Evolutionary conservation across 208 protist genomes (phyloP).

Genomic region (Sergeia podlipaevii): DNA sequence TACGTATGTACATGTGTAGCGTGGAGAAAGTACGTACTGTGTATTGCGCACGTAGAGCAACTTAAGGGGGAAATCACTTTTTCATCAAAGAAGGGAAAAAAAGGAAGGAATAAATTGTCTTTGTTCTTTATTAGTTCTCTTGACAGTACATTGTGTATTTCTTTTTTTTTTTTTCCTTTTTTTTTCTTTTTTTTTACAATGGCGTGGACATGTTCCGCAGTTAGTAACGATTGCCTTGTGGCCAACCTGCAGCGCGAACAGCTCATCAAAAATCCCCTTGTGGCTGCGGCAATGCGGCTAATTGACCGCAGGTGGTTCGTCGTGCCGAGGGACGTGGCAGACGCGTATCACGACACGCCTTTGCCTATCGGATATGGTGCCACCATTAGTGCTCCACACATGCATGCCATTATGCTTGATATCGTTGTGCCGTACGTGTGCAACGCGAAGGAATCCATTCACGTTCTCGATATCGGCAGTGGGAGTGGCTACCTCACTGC

Average conservation of each 20-base stretch:
- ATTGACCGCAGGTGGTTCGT: conserved; percentile 84
- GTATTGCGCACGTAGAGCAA: no score
- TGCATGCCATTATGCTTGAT: conserved; percentile 89
- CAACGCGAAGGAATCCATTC: conserved; percentile 12
- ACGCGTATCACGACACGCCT: conserved; percentile 72
- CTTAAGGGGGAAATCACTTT: no score
- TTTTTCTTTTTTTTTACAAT: conserved; percentile 27
- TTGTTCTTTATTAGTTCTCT: no score
- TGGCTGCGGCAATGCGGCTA: conserved; percentile 52
- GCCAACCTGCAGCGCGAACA: conserved; percentile 35
- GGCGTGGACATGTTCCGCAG: conserved; percentile 75
- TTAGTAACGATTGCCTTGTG: conserved; percentile 67
- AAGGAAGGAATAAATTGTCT: conserved; percentile 7
- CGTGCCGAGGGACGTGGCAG: background rate
- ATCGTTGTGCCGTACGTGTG: conserved; percentile 49
- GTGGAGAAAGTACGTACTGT: no score
- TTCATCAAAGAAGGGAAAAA: no score
- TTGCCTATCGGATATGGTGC: conserved; percentile 76
- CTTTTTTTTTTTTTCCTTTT: conserved; percentile 10
- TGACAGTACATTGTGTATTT: no score
- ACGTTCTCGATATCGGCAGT: conserved; percentile 80
- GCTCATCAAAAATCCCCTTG: conserved; percentile 42
- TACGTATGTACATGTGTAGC: no score
- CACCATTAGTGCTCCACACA: conserved; percentile 90
- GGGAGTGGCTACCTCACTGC: conserved; percentile 90